phyloP scores from a whole-genome alignment of 495 filamentous ascomycete genomes.

The Lasiosphaeria ovina region DNA sequence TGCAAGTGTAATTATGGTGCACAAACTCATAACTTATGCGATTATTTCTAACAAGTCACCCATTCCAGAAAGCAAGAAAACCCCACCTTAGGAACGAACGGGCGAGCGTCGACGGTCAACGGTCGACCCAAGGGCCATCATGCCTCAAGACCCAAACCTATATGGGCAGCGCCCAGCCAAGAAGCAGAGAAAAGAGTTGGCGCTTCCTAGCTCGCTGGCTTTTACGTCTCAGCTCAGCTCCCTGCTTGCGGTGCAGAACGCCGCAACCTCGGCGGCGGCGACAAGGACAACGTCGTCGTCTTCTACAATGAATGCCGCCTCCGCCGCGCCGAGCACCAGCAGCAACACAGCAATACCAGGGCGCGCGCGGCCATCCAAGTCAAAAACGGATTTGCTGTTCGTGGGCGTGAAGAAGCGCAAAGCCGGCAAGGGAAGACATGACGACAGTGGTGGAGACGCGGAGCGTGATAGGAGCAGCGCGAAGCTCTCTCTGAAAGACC shows the following conservation, averaged over 20 bases:
- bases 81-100: too few relatives aligned
- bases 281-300: constrained; percentile 30
- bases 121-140: constrained; percentile 21
- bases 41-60: too few relatives aligned
- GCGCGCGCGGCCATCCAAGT: constrained; percentile 64
- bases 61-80: too few relatives aligned
- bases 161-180: constrained; percentile 74
- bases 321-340: not conserved
- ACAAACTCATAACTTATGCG: too few relatives aligned
- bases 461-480: constrained; percentile 15
- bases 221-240: constrained; percentile 78
- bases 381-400: constrained; percentile 72
- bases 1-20: too few relatives aligned
- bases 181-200: constrained; percentile 56
- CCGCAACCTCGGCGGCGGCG: not conserved
- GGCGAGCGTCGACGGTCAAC: too few relatives aligned
- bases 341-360: constrained; percentile 39
- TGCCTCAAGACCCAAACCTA: constrained; percentile 61
- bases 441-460: constrained; percentile 20
- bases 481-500: constrained; percentile 43
- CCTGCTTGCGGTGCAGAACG: constrained; percentile 53
- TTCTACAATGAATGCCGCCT: constrained; percentile 20
- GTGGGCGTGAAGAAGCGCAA: constrained; percentile 59
- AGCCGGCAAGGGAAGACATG: constrained; percentile 12
- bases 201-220: constrained; percentile 70